Conservation (phyloP, 192 early-diverging fungal species). For the Coemansia sp. region DNA sequence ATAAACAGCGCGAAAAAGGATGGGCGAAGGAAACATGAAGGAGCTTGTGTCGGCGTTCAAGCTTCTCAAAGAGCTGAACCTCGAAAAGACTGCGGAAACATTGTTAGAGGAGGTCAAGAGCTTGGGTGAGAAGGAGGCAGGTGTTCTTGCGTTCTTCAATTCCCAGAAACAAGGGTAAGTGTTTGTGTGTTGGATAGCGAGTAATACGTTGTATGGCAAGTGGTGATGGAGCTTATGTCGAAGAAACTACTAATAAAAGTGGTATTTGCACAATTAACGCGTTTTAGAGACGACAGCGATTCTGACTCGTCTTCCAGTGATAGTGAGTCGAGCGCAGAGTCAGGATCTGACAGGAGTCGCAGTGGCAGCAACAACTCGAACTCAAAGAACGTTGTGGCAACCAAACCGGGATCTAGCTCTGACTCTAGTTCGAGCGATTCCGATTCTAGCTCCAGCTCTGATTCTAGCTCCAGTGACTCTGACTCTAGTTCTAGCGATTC, state of each 20-base stretch:
- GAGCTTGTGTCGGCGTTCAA: slow-evolving; percentile 25
- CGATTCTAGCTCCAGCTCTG: slow-evolving; percentile 12
- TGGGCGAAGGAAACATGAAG: slow-evolving; percentile 16
- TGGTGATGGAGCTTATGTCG: neutral
- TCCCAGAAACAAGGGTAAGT: slow-evolving; percentile 15
- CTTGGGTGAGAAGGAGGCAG: slow-evolving; percentile 8
- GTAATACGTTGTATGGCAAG: neutral
- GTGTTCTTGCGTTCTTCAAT: slow-evolving; percentile 13
- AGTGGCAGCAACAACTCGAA: neutral
- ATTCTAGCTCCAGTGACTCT: no score
- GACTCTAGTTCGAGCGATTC: slow-evolving; percentile 7
- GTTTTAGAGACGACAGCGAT: neutral
- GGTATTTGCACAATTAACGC: neutral
- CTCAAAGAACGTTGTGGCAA: neutral
- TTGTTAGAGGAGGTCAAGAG: slow-evolving; percentile 26
- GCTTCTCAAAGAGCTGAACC: slow-evolving; percentile 24
- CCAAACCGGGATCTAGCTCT: neutral
- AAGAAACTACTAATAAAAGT: neutral
- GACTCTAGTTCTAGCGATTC: neutral
- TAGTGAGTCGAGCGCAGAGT: slow-evolving; percentile 9
- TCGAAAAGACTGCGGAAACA: slow-evolving; percentile 23
- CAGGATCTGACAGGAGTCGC: neutral
- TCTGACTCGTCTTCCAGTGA: neutral
- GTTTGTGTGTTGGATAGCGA: neutral
- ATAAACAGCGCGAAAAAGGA: slow-evolving; percentile 7